phyloP scores from a whole-genome alignment of 257 asterid species.

The Linaria vulgaris region DNA sequence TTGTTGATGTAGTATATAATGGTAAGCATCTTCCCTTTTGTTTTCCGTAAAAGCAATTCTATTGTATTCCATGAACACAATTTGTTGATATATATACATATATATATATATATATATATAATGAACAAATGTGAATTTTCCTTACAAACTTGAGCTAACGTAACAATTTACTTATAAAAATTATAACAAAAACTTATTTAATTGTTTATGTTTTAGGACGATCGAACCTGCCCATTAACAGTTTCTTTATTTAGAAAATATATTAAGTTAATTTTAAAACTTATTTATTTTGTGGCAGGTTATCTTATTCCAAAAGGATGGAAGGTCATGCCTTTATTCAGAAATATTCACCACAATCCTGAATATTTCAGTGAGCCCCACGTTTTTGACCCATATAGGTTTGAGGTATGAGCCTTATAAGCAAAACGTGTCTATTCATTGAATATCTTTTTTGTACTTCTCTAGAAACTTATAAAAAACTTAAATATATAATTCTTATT shows the following conservation, averaged over 20 bases:
- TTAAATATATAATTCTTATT: background rate
- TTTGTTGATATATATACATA: too few species aligned
- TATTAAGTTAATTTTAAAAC: background rate
- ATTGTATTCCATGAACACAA: background rate
- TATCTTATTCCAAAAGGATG: constrained; percentile 90
- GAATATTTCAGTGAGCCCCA: constrained; percentile 74
- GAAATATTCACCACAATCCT: constrained; percentile 91
- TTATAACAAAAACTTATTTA: too few species aligned
- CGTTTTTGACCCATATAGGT: constrained; percentile 71
- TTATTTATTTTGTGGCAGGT: constrained; percentile 43
- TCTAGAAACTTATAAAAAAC: background rate
- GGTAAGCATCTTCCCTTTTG: constrained; percentile 33
- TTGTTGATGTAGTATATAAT: constrained; percentile 73
- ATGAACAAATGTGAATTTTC: too few species aligned
- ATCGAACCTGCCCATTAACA: too few species aligned
- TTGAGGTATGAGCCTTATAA: constrained; percentile 50
- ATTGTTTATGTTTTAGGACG: too few species aligned
- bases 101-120: too few species aligned
- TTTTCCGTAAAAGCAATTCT: too few species aligned
- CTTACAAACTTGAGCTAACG: too few species aligned
- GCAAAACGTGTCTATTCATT: background rate
- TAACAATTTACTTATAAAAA: too few species aligned
- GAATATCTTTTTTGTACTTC: background rate
- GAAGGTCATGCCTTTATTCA: constrained; percentile 94
- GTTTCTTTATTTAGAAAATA: too few species aligned